Evolutionary conservation across 371 early-diverging fungal genomes (phyloP).

Genomic region (Mortierella sp.): DNA sequence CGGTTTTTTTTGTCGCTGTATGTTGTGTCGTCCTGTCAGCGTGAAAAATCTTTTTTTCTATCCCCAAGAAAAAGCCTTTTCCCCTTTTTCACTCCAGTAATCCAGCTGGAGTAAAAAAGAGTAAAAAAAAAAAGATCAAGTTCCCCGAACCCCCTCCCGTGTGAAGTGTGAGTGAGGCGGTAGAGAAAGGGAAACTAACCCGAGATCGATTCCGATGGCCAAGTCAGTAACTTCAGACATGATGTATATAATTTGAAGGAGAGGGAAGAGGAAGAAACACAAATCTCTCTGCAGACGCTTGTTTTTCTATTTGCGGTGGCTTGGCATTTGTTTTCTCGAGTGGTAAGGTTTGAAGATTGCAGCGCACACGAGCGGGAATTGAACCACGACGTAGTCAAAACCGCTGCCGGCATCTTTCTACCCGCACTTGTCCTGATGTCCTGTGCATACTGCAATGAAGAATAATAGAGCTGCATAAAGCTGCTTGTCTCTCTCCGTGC

Average conservation of each 20-base stretch:
- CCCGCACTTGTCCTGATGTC: no score
- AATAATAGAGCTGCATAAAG: no score
- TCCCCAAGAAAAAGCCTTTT: neutral
- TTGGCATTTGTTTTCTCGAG: constrained; percentile 10
- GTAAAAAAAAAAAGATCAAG: neutral
- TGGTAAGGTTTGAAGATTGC: neutral
- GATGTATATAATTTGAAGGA: constrained; percentile 52
- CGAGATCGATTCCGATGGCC: constrained; percentile 79
- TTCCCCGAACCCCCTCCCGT: neutral
- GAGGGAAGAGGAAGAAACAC: constrained; percentile 56
- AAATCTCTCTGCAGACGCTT: constrained; percentile 16
- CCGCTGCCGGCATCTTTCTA: no score
- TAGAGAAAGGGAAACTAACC: constrained; percentile 26
- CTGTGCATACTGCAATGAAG: no score
- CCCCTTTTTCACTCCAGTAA: neutral
- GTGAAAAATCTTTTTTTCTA: neutral
- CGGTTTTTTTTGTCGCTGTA: neutral
- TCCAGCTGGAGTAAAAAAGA: neutral
- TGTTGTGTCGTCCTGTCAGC: neutral
- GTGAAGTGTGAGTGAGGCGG: neutral
- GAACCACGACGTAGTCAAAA: neutral
- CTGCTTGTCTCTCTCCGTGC: no score
- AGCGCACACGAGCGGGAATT: neutral
- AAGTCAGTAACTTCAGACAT: constrained; percentile 81
- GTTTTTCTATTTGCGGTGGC: constrained; percentile 26